A percentile compares a stretch with the other conserved stretches of the same genome.
phyloP scores from a whole-genome alignment of 1,139 yeast species.

The Protomyces pachydermus region DNA sequence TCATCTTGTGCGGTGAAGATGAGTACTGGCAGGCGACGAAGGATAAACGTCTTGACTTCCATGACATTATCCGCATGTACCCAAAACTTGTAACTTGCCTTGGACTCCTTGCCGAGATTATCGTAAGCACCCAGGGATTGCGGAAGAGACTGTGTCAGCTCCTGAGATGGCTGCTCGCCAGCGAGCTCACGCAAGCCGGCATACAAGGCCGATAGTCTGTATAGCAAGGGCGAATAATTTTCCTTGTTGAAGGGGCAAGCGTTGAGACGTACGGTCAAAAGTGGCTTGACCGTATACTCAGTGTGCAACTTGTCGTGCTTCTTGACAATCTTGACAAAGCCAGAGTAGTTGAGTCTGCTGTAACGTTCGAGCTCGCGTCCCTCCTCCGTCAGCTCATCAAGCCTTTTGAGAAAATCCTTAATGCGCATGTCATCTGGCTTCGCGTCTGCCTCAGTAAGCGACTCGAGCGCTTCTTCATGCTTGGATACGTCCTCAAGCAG shows the following conservation, averaged over 20 bases:
- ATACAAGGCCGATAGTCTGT: constrained; percentile 19
- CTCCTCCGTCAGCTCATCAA: constrained; percentile 67
- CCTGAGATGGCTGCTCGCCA: constrained; percentile 4
- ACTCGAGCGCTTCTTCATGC: constrained; percentile 51
- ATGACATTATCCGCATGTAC: constrained; percentile 90
- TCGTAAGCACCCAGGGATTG: constrained; percentile 13
- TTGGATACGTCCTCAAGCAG: constrained; percentile 59
- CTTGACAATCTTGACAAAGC: constrained; percentile 88
- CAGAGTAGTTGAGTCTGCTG: constrained; percentile 87
- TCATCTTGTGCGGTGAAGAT: constrained; percentile 53
- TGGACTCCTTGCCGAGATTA: constrained; percentile 37
- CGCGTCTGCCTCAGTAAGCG: constrained; percentile 56
- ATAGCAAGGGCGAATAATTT: constrained; percentile 58
- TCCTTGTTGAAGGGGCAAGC: constrained; percentile 89
- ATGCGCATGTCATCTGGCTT: constrained; percentile 18
- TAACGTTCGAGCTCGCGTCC: constrained; percentile 87
- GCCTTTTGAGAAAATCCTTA: constrained; percentile 37
- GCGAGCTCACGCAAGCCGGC: constrained; percentile 18
- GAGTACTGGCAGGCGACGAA: constrained; percentile 87
- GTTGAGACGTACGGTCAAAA: constrained; percentile 79
- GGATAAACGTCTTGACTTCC: constrained; percentile 91
- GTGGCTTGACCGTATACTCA: constrained; percentile 77
- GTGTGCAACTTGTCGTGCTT: constrained; percentile 91
- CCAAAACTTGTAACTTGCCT: constrained; percentile 85
- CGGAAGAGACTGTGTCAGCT: constrained; percentile 14